Percentiles rank a stretch among this genome's conserved stretches.
Conservation (phyloP, 768 basidiomycete species). For the Serendipita sp. region DNA sequence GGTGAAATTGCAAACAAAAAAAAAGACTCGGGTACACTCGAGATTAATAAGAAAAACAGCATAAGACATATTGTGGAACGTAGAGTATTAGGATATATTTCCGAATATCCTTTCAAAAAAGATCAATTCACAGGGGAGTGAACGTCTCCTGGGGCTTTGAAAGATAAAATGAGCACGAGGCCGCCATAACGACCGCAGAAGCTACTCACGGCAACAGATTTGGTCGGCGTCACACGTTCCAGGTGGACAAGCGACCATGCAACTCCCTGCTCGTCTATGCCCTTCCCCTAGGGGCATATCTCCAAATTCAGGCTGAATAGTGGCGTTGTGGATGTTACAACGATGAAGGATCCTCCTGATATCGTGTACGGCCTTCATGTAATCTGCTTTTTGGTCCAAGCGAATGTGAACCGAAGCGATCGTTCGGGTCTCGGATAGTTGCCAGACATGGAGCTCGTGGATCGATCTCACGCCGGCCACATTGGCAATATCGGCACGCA, state of each 20-base stretch:
- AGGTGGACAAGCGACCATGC: not conserved
- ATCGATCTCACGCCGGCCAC: constrained; percentile 78
- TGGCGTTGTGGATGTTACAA: constrained; percentile 87
- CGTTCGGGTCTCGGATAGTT: constrained; percentile 85
- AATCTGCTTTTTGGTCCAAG: constrained; percentile 65
- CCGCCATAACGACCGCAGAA: not conserved
- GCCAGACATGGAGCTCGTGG: constrained; percentile 96
- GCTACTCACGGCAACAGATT: not conserved
- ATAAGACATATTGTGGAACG: too few species aligned
- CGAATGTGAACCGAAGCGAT: constrained; percentile 94
- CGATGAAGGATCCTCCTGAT: constrained; percentile 77
- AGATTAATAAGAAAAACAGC: too few species aligned
- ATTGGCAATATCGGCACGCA: constrained; percentile 60
- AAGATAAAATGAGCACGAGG: not conserved
- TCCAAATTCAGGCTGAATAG: constrained; percentile 71
- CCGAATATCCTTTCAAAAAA: too few species aligned
- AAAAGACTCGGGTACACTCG: not conserved
- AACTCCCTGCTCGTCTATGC: not conserved
- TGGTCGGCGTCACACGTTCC: not conserved
- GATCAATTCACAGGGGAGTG: not conserved
- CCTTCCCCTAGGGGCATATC: constrained; percentile 1
- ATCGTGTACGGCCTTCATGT: constrained; percentile 75
- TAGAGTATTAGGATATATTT: too few species aligned
- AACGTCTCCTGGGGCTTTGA: not conserved
- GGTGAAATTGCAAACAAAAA: not conserved